phyloP scores from a whole-genome alignment of 257 asterid species.

The Primulina huaijiensis region DNA sequence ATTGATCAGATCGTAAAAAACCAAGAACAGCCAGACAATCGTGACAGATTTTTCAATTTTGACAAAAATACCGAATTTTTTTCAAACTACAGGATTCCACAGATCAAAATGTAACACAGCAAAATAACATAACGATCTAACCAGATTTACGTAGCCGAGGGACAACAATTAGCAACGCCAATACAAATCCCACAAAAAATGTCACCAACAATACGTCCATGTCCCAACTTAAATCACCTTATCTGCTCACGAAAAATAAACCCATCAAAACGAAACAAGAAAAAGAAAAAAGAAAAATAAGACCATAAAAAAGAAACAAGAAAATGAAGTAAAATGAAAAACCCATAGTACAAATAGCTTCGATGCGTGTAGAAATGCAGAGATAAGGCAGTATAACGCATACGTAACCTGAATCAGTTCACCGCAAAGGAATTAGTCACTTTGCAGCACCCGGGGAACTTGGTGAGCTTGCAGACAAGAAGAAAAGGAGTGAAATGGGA shows the following conservation, averaged over 20 bases:
- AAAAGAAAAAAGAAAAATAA: neutral
- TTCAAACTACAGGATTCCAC: slow-evolving; percentile 11
- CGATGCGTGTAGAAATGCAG: neutral
- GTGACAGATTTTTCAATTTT: neutral
- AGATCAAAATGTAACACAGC: neutral
- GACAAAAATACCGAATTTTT: neutral
- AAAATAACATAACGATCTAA: slow-evolving; percentile 15
- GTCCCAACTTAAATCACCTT: slow-evolving; percentile 21
- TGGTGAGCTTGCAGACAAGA: neutral
- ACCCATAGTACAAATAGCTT: slow-evolving; percentile 11
- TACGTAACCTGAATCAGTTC: neutral
- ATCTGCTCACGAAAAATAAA: slow-evolving; percentile 19
- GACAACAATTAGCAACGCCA: slow-evolving; percentile 39
- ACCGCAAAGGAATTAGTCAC: neutral
- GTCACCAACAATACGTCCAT: slow-evolving; percentile 54
- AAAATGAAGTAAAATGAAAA: slow-evolving; percentile 5
- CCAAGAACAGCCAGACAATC: neutral
- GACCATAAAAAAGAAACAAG: neutral
- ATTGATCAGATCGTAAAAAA: slow-evolving; percentile 13
- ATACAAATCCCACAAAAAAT: slow-evolving; percentile 47
- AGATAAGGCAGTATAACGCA: neutral
- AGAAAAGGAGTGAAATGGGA: neutral
- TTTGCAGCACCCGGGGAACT: neutral
- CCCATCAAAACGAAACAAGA: neutral
- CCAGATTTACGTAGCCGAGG: slow-evolving; percentile 63